Percentiles rank a stretch among this genome's conserved stretches.
phyloP scores from a whole-genome alignment of 2,329 filamentous ascomycete species.

The Xylariales sp. region DNA sequence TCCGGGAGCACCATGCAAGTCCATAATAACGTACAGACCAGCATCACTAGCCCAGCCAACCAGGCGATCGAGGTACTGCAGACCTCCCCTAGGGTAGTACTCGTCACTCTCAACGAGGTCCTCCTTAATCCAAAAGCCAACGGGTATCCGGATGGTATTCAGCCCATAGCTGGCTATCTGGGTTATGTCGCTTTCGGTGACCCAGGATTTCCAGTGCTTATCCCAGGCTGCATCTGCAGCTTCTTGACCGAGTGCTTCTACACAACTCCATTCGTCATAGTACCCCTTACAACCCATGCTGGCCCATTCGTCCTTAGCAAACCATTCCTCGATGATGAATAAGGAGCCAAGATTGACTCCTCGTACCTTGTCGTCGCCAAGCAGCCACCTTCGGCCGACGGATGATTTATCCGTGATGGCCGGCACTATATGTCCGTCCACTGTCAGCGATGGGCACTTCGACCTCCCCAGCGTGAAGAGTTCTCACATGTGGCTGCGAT shows the following conservation, averaged over 20 bases:
- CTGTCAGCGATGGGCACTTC: not conserved
- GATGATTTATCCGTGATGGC: not conserved
- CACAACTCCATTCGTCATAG: conserved; percentile 61
- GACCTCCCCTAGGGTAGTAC: conserved; percentile 54
- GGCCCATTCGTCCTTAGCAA: conserved; percentile 56
- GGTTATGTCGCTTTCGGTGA: conserved; percentile 56
- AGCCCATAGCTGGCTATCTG: conserved; percentile 58
- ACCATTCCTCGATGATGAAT: conserved; percentile 63
- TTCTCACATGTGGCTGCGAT: conserved; percentile 19
- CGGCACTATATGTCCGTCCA: conserved; percentile 1
- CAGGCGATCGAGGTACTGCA: conserved; percentile 58
- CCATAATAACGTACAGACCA: conserved; percentile 62
- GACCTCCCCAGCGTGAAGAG: not conserved
- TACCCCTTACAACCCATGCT: conserved; percentile 57
- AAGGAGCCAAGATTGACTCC: conserved; percentile 64
- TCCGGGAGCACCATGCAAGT: conserved; percentile 60
- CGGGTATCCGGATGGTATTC: conserved; percentile 62
- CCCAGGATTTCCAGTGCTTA: conserved; percentile 61
- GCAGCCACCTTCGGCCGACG: conserved; percentile 24
- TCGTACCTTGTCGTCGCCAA: conserved; percentile 40
- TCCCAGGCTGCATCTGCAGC: conserved; percentile 58
- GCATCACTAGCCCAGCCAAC: conserved; percentile 57
- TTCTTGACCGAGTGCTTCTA: conserved; percentile 57
- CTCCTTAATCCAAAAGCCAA: conserved; percentile 64
- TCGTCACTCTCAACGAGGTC: conserved; percentile 57